phyloP scores from a whole-genome alignment of 129 eudicot species.

The Artemisia tridentata region DNA sequence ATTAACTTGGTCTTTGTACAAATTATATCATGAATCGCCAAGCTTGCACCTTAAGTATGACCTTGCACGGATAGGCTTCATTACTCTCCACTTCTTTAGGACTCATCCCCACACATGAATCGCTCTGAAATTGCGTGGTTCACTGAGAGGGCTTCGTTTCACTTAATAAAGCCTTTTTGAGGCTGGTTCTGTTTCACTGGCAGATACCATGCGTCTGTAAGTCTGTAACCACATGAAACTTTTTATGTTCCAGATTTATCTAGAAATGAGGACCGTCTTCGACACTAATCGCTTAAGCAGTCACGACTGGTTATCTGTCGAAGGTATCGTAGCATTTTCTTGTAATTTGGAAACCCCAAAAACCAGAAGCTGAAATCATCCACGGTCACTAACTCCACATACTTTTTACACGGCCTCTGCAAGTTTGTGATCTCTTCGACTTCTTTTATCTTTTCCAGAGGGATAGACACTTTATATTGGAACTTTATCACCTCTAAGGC shows the following conservation, averaged over 20 bases:
- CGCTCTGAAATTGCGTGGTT: too few relatives aligned
- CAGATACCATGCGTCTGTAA: too few relatives aligned
- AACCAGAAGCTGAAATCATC: slow-evolving; percentile 52
- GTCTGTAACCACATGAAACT: background rate
- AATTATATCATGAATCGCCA: too few relatives aligned
- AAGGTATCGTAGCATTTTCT: slow-evolving; percentile 24
- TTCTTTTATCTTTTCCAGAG: slow-evolving; percentile 20
- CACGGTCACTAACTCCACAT: slow-evolving; percentile 28
- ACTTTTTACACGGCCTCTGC: slow-evolving; percentile 26
- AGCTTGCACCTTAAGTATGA: too few relatives aligned
- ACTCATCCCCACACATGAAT: too few relatives aligned
- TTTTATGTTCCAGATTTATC: background rate
- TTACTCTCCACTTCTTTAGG: too few relatives aligned
- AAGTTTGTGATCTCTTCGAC: slow-evolving; percentile 17
- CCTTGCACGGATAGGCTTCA: too few relatives aligned
- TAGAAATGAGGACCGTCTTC: background rate
- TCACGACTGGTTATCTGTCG: background rate
- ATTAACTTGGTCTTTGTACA: too few relatives aligned
- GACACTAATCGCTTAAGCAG: slow-evolving; percentile 17
- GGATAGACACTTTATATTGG: slow-evolving; percentile 26
- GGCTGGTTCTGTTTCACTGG: background rate
- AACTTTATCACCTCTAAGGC: slow-evolving; percentile 23
- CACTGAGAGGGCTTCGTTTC: too few relatives aligned
- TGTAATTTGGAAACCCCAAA: slow-evolving; percentile 27
- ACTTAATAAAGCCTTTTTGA: too few relatives aligned